Percentiles rank a stretch among this genome's conserved stretches.
phyloP scores from a whole-genome alignment of 176 grass and related monocot species.

The Alopecurus myosuroides region DNA sequence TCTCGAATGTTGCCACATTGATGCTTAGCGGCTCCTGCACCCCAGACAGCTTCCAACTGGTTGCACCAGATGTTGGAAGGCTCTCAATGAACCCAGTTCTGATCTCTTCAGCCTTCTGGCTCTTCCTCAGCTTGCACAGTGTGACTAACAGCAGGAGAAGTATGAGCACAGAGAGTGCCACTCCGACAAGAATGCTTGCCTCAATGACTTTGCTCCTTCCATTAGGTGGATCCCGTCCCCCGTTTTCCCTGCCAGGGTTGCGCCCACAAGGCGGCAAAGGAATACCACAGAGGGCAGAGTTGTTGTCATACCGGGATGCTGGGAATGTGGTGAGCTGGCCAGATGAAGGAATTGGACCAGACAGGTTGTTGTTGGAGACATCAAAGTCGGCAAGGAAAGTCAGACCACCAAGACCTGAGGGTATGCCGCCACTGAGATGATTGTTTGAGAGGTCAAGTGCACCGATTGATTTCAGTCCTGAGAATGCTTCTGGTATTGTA shows the following conservation, averaged over 20 bases:
- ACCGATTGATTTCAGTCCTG: conserved; percentile 42
- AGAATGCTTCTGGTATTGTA: conserved; percentile 55
- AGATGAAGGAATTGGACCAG: conserved; percentile 59
- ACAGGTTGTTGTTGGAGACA: conserved; percentile 83
- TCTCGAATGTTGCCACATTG: conserved; percentile 96
- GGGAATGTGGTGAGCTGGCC: conserved; percentile 86
- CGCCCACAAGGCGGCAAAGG: conserved; percentile 58
- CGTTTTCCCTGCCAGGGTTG: not conserved
- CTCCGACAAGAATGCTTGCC: conserved; percentile 63
- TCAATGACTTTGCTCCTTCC: conserved; percentile 46
- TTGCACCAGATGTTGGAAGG: conserved; percentile 51
- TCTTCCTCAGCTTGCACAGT: conserved; percentile 72
- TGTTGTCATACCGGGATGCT: conserved; percentile 64
- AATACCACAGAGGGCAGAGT: conserved; percentile 75
- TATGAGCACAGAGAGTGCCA: conserved; percentile 55
- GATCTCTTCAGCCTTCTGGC: conserved; percentile 52
- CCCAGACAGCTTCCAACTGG: conserved; percentile 84
- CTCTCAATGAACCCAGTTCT: conserved; percentile 62
- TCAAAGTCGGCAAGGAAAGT: conserved; percentile 70
- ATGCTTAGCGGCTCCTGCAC: conserved; percentile 83
- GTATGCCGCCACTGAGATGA: conserved; percentile 61
- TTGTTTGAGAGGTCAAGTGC: conserved; percentile 91
- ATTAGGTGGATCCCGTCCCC: not conserved
- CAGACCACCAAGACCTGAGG: conserved; percentile 43
- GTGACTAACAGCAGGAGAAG: conserved; percentile 49